Evolutionary conservation across 306 rosid species (phyloP), one percentile per base, ranked within the genome.

Genomic region (Potentilla sterilis): DNA sequence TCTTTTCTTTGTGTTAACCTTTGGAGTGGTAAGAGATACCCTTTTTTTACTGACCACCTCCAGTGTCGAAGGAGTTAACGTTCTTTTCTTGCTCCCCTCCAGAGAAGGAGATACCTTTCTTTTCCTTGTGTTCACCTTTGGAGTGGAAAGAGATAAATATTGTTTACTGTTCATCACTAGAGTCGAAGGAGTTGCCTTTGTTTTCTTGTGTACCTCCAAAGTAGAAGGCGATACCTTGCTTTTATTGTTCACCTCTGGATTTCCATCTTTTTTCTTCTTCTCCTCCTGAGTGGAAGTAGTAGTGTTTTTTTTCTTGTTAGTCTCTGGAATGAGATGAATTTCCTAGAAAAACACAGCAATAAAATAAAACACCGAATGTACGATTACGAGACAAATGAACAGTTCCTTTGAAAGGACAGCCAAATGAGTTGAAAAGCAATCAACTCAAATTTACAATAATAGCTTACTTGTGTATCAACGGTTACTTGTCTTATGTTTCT

Each of bases 391-490:
- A n/a, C 48, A 65, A 15, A 40, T 16, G 4, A 28, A 63, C 42
- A 16, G 21, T 16, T 63, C 6, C 13, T 34, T 35, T 35, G 22
- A 63, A n/a, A 6, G 28, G 46, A 72, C 24, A 51, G 55, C 19
- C 28, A 34, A 19, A 4, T 11, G 18, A 5, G 47, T 51, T 2
- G 8, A n/a, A 69, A 4, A 70, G 9, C 37, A n/a, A 8, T 40
- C 16, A 62, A 40, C 51, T 44, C 19, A 21, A n/a, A 40, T 54
- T 55, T 49, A 40, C 22, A 58, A 35, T 37, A 69, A 76, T 15
- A 43, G 62, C 83, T 86, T 75, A 86, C 87, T 44, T 57, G 42
- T 71, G 71, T 18, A 74, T 72, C 55, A 8, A 66, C 32, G 21
- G 16, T n/a, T 21, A 57, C 58, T 57, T 76, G 74, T 68, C 73